A percentile compares a stretch with the other conserved stretches of the same genome.
Conservation (phyloP, 306 rosid species). For the Trichosanthes cucumerina region DNA sequence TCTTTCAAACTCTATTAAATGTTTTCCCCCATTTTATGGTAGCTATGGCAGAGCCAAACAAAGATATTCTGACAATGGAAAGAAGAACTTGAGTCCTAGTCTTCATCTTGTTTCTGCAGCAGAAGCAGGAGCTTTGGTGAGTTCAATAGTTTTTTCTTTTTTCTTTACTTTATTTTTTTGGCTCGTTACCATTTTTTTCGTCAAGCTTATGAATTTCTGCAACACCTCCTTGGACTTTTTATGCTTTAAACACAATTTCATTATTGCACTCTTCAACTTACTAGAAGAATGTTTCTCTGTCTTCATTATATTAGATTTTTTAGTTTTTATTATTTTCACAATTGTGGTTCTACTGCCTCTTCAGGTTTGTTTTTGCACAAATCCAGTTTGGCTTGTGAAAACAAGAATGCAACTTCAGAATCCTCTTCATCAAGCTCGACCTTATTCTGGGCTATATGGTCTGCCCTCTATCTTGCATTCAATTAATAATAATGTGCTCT, state of each 20-base stretch:
- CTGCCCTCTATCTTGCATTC: constrained; percentile 36
- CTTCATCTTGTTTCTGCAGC: constrained; percentile 96
- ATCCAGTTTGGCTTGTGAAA: constrained; percentile 92
- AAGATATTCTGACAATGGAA: constrained; percentile 60
- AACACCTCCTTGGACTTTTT: neutral
- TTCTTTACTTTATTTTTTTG: no score
- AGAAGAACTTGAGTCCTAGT: constrained; percentile 56
- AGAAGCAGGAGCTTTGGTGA: constrained; percentile 94
- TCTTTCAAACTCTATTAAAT: constrained; percentile 1
- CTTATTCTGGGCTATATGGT: constrained; percentile 88
- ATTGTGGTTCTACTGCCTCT: constrained; percentile 18
- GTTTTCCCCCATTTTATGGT: constrained; percentile 16
- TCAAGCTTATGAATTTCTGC: neutral
- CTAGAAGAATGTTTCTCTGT: neutral
- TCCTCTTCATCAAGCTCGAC: constrained; percentile 81
- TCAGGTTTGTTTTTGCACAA: constrained; percentile 83
- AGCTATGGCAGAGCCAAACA: constrained; percentile 82
- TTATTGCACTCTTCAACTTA: constrained; percentile 2
- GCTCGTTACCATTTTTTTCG: neutral
- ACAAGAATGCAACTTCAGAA: constrained; percentile 98
- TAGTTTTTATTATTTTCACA: constrained; percentile 14
- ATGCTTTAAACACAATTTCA: neutral
- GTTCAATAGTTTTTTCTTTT: constrained; percentile 16
- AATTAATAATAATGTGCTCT: constrained; percentile 24
- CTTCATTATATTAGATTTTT: neutral